Conservation (phyloP, 176 grass and related monocot genomes). For the Otatea glauca region DNA sequence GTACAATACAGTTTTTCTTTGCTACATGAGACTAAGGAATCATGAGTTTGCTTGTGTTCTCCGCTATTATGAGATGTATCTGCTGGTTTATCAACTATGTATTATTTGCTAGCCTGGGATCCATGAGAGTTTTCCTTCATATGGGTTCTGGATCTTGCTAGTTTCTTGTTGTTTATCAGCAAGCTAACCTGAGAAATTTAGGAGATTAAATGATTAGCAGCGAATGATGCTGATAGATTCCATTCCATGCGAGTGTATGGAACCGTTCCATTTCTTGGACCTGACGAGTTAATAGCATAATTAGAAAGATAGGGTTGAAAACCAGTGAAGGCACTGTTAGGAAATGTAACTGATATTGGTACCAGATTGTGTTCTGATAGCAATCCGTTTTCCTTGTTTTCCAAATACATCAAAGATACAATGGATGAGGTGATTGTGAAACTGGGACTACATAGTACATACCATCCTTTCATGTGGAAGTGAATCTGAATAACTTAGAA, state of each 20-base stretch:
- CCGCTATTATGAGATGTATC: neutral
- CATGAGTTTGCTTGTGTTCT: neutral
- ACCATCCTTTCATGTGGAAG: neutral
- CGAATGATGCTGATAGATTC: neutral
- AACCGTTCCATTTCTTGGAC: neutral
- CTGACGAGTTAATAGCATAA: neutral
- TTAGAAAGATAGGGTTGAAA: neutral
- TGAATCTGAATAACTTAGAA: neutral
- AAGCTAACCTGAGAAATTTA: neutral
- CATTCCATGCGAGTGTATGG: neutral
- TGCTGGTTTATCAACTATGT: neutral
- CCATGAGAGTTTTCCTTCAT: neutral
- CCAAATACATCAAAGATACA: neutral
- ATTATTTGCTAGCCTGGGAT: neutral
- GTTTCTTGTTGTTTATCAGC: neutral
- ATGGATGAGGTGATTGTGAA: neutral
- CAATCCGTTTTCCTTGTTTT: neutral
- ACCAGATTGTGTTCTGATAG: neutral
- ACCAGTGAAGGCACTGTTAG: neutral
- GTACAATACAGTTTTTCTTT: neutral
- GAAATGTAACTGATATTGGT: no score
- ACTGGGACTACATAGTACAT: neutral
- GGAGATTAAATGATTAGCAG: neutral
- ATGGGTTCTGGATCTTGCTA: constrained; percentile 1
- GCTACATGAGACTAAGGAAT: neutral